These are phyloP conservation scores for Phytophthora europaea DNA, from an alignment of 352 stramenopile species.

Conservation along the genomic window DNA sequence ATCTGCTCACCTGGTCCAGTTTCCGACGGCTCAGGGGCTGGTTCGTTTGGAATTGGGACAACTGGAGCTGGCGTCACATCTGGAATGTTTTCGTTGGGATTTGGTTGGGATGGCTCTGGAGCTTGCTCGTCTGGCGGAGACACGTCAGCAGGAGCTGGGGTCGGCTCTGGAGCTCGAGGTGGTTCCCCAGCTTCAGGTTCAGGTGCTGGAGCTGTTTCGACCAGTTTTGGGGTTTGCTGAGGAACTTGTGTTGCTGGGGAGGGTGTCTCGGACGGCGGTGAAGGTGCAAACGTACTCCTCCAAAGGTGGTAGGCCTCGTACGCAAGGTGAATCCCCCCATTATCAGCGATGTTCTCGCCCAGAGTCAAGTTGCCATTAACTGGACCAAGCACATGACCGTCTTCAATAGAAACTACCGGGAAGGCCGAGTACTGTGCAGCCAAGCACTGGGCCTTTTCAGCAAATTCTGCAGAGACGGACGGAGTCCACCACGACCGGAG, in stretches of 20 bases:
- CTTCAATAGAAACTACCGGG: slow-evolving; percentile 46
- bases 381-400: slow-evolving; percentile 54
- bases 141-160: neutral
- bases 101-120: neutral
- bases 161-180: neutral
- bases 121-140: slow-evolving; percentile 1
- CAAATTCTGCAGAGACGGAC: slow-evolving; percentile 56
- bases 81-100: slow-evolving; percentile 7
- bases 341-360: slow-evolving; percentile 95
- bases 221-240: neutral
- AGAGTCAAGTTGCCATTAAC: slow-evolving; percentile 93
- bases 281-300: slow-evolving; percentile 38
- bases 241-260: slow-evolving; percentile 8
- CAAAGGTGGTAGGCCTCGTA: slow-evolving; percentile 86
- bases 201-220: neutral
- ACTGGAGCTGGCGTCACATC: slow-evolving; percentile 5
- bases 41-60: slow-evolving; percentile 1
- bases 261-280: slow-evolving; percentile 7
- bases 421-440: slow-evolving; percentile 71
- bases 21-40: slow-evolving; percentile 11
- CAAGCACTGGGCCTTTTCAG: slow-evolving; percentile 64
- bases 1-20: slow-evolving; percentile 11
- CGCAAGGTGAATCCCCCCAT: slow-evolving; percentile 87
- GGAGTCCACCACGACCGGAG: slow-evolving; percentile 94
- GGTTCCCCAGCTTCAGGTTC: neutral